Evolutionary conservation across 768 basidiomycete species (phyloP).

Genomic region (Lanmaoa rubissima): DNA sequence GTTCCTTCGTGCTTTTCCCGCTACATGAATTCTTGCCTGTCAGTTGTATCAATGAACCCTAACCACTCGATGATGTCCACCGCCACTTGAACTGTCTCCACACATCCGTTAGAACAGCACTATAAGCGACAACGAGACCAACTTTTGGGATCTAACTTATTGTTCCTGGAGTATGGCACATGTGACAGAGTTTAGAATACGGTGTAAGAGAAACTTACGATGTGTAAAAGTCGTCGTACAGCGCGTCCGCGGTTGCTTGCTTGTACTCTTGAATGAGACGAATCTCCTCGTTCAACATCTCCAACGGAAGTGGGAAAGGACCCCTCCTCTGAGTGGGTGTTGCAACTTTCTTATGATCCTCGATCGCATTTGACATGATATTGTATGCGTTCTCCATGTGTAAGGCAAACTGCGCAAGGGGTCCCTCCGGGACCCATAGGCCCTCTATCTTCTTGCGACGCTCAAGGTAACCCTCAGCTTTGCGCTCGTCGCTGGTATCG

Average conservation of each 20-base stretch:
- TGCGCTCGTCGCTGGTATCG: slow-evolving; percentile 23
- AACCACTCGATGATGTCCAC: slow-evolving; percentile 24
- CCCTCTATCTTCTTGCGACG: slow-evolving; percentile 21
- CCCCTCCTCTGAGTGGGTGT: slow-evolving; percentile 15
- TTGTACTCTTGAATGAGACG: slow-evolving; percentile 23
- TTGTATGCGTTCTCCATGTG: slow-evolving; percentile 20
- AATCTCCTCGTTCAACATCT: slow-evolving; percentile 25
- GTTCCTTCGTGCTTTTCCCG: slow-evolving; percentile 24
- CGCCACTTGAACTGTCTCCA: slow-evolving; percentile 22
- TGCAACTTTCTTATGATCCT: slow-evolving; percentile 15
- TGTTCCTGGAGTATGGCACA: slow-evolving; percentile 10
- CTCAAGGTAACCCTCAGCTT: slow-evolving; percentile 20
- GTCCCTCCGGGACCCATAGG: slow-evolving; percentile 19
- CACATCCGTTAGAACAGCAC: not conserved
- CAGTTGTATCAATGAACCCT: slow-evolving; percentile 23
- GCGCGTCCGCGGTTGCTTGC: slow-evolving; percentile 6
- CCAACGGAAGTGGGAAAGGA: slow-evolving; percentile 22
- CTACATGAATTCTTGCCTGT: slow-evolving; percentile 26
- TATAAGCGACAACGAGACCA: not conserved
- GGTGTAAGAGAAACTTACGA: slow-evolving; percentile 7
- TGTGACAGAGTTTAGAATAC: not conserved
- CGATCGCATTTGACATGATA: slow-evolving; percentile 23
- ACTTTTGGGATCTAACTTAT: slow-evolving; percentile 26
- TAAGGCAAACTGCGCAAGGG: slow-evolving; percentile 17
- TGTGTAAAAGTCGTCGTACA: slow-evolving; percentile 23